phyloP scores from a whole-genome alignment of 495 filamentous ascomycete genomes.

The Hypomontagnella submonticulosa region DNA sequence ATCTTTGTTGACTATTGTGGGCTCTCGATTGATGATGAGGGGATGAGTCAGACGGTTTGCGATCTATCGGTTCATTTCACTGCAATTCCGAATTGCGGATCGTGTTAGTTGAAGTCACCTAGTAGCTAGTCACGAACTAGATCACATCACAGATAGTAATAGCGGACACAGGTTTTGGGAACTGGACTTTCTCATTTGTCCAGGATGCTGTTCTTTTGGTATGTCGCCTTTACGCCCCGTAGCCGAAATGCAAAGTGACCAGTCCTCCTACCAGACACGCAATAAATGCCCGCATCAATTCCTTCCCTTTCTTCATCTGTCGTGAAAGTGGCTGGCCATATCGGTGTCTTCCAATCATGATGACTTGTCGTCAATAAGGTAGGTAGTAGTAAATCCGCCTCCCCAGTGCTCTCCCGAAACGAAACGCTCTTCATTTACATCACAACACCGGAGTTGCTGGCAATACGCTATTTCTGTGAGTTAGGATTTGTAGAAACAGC shows the following conservation, averaged over 20 bases:
- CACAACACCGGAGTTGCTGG: conserved; percentile 99
- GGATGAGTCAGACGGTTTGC: too few relatives aligned
- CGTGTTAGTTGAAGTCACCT: neutral
- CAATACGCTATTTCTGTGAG: conserved; percentile 79
- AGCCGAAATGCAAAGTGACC: conserved; percentile 55
- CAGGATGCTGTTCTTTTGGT: conserved; percentile 51
- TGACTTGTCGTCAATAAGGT: conserved; percentile 47
- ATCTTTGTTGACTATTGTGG: too few relatives aligned
- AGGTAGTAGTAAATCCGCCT: conserved; percentile 40
- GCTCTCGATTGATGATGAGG: too few relatives aligned
- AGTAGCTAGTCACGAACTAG: neutral
- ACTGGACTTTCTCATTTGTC: conserved; percentile 49
- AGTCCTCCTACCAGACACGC: conserved; percentile 47
- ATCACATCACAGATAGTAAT: conserved; percentile 14
- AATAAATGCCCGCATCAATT: conserved; percentile 30
- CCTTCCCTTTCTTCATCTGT: conserved; percentile 13
- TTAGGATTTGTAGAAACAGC: neutral
- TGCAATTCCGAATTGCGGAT: neutral
- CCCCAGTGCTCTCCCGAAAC: conserved; percentile 24
- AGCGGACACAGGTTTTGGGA: conserved; percentile 19
- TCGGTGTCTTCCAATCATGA: conserved; percentile 40
- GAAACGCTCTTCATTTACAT: conserved; percentile 75
- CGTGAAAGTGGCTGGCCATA: conserved; percentile 30
- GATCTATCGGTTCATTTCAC: too few relatives aligned
- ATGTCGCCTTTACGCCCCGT: conserved; percentile 53